phyloP scores from a whole-genome alignment of 139 green algal species.

The Micractinium conductrix region DNA sequence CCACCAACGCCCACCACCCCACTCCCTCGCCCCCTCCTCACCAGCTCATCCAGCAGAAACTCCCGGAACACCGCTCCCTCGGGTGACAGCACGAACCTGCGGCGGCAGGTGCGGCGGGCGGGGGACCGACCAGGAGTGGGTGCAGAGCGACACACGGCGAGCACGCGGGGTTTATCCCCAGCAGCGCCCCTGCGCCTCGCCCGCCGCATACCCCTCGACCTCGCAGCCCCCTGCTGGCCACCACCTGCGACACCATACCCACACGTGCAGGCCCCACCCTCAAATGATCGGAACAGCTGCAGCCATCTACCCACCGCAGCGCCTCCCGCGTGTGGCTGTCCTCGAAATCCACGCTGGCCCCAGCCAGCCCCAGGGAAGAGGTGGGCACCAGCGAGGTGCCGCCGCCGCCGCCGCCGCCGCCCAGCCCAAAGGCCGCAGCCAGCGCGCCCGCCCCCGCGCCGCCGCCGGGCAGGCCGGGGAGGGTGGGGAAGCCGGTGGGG shows the following conservation, averaged over 20 bases:
- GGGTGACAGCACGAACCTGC: constrained; percentile 76
- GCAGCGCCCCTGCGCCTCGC: neutral
- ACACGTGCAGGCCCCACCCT: neutral
- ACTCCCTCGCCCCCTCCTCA: too few relatives aligned
- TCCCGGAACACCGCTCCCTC: constrained; percentile 93
- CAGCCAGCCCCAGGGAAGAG: too few relatives aligned
- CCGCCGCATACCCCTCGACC: too few relatives aligned
- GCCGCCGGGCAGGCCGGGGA: neutral
- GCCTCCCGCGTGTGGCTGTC: constrained; percentile 60
- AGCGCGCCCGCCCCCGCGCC: constrained; percentile 21
- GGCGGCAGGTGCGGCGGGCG: neutral
- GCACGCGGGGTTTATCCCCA: neutral
- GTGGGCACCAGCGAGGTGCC: neutral
- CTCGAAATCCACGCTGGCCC: constrained; percentile 5
- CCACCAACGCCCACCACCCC: too few relatives aligned
- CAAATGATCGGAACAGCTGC: neutral
- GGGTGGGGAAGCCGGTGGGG: neutral
- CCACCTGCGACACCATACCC: neutral
- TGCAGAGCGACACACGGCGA: neutral
- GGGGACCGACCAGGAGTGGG: neutral
- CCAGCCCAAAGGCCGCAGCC: constrained; percentile 23
- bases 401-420: too few relatives aligned
- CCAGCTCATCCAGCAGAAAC: constrained; percentile 93
- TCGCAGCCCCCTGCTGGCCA: too few relatives aligned
- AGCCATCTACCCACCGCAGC: constrained; percentile 50